Base-by-base conservation (phyloP, 129 eudicot genomes). In the Glebionis coronaria region DNA sequence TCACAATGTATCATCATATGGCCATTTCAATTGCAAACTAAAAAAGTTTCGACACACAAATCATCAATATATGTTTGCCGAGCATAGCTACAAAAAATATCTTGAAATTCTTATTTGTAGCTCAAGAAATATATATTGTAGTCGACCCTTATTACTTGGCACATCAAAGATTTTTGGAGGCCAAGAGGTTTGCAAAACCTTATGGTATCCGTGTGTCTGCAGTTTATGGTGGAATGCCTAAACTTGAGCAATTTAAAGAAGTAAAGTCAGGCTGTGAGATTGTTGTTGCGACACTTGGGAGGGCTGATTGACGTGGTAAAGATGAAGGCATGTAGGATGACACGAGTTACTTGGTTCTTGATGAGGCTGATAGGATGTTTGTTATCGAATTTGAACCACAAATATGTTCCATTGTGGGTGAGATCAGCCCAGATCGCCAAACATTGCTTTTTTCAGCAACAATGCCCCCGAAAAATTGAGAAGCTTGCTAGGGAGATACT, bases 211-310 rank as follows among this genome's bases (percentile, higher is more conserved):
- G 97, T 70, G 99, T 89, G 12, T 81, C 87, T 79, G 99, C 99
- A 62, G 99, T 89, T 65, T 89, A 89, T 82, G 99, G 99, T 76
- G 99, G 99, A 44, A 93, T 93, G 98, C 88, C 98, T n/a, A n/a
- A n/a, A n/a, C n/a, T n/a, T n/a, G n/a, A n/a, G n/a, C n/a, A n/a
- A n/a, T n/a, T n/a, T n/a, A 89, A 94, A 80, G 97, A 94, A 78
- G 78, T 93, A 9, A 93, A 93, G 76, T 87, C 95, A 52, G 99
- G 99, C 29, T 78, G 90, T 44, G 97, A 94, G 81, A 84, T 94
- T 46, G 99, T 94, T 70, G 84, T 94, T 68, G 97, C 97, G 51
- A 94, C 99, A 67, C 99, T 97, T 46, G 99, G 99, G 65, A 86
- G 99, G 69, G n/a, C 75, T 94, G 60, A 89, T 94, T 71, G 99